These are phyloP conservation scores for Colletotrichum kahawae DNA, from an alignment of 2,329 filamentous ascomycete genomes.

Conservation along the genomic window DNA sequence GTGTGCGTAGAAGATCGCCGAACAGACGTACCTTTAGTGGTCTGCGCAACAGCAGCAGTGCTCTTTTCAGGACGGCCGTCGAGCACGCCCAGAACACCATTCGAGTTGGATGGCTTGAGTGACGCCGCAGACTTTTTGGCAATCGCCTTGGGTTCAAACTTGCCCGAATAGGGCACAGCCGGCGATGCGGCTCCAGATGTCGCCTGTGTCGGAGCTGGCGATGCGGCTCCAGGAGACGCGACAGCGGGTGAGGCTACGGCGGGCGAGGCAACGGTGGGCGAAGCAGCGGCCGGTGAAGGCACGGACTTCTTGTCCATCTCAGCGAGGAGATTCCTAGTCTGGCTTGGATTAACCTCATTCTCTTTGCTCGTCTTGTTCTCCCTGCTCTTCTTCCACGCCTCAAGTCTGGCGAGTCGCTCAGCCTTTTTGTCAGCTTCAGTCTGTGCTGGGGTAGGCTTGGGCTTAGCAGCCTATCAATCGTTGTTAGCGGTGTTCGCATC, in stretches of 20 bases:
- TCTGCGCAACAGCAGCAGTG: slow-evolving; percentile 34
- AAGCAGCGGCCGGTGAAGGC: slow-evolving; percentile 45
- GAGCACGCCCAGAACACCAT: slow-evolving; percentile 52
- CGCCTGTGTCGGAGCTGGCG: slow-evolving; percentile 35
- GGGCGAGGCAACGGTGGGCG: slow-evolving; percentile 53
- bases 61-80: slow-evolving; percentile 42
- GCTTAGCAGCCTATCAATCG: slow-evolving; percentile 56
- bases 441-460: slow-evolving; percentile 54
- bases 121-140: slow-evolving; percentile 76
- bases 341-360: slow-evolving; percentile 68
- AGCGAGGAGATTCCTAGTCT: slow-evolving; percentile 70
- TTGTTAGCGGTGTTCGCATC: slow-evolving; percentile 26
- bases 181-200: slow-evolving; percentile 55
- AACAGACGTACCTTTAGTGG: slow-evolving; percentile 38
- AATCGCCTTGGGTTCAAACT: slow-evolving; percentile 87
- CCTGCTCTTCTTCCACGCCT: slow-evolving; percentile 92
- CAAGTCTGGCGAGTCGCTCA: slow-evolving; percentile 79
- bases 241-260: slow-evolving; percentile 53
- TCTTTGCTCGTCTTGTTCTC: slow-evolving; percentile 77
- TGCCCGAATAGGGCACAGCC: slow-evolving; percentile 70
- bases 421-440: slow-evolving; percentile 79
- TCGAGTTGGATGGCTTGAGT: slow-evolving; percentile 57
- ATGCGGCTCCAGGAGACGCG: slow-evolving; percentile 7
- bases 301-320: slow-evolving; percentile 75
- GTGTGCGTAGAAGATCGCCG: background rate